Evolutionary conservation across 2,329 filamentous ascomycete species (phyloP), one percentile per base, ranked within the genome.

Genomic region (Intubia oerlemansii): DNA sequence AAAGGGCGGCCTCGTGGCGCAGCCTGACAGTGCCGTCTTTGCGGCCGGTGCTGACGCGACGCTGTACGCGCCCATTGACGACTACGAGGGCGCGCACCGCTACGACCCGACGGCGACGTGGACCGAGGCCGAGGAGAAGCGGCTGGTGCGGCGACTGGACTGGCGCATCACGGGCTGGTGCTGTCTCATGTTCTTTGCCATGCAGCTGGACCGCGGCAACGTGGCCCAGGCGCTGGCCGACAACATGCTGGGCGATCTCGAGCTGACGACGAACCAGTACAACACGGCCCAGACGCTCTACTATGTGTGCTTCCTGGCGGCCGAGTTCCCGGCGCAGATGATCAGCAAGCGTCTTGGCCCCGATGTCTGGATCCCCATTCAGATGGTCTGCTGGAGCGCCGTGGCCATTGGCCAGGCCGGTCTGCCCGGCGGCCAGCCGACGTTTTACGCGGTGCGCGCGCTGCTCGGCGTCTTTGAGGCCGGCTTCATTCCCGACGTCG

Each of bases 291-390:
- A 65, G 39, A 63, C 57, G 0, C 53, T 68, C 28, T 67, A 65
- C 37, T 51, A 55, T 2, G 42, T 64, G 3, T 54, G 41, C 2
- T 69, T 69, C 36, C 44, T 69, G 3, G 46, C 53, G 7, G 63
- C 66, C 0, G 66, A 72, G 38, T 44, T 72, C 3, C 67, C 66
- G 0, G 70, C 65, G 0, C 66, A 71, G 39, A 72, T 73, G 11
- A 40, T 72, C 13, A 59, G 54, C 26, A 72, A 73, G 44, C 58
- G 57, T 38, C 37, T 51, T 2, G 47, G 41, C 5, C 39, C 38
- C 1, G 46, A 49, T 28, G 37, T 42, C 3, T 51, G 46, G 45
- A 49, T 49, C 17, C 47, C 47, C 6, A 41, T 43, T 3, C 42
- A 46, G 12, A 48, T 48, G 42, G 39, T 42, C 3, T 27, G 40